Base-by-base conservation (phyloP, 2,329 filamentous ascomycete species). In the Pseudogymnoascus sp. region DNA sequence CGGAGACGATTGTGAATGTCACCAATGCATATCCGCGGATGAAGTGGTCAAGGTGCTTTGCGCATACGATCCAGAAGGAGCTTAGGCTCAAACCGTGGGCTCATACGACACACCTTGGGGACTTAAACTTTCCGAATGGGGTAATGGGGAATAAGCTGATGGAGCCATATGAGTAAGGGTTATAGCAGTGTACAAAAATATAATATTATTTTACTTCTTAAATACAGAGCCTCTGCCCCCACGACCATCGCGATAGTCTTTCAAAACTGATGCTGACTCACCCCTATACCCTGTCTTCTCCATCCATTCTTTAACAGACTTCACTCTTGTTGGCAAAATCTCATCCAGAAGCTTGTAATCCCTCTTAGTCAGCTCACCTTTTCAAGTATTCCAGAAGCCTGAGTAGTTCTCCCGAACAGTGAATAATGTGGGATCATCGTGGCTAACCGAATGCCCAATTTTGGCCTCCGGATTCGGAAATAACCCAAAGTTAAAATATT, bases 41-140 rank as follows among this genome's bases (percentile, higher is more conserved):
- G 61, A 78, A 80, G 4, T 91, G 89, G 88, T 84, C 81, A 59
- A 73, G 74, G 0, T 91, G 86, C 70, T 91, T 91, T 72, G 80
- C 84, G 1, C 73, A 69, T 1, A 86, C 82, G 0, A 83, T 91
- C 60, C 73, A 79, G 4, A 77, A 82, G 70, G 88, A 92, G 76
- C 82, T 81, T 64, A 67, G 67, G 0, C 64, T 84, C 42, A 91
- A 91, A 78, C 88, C 88, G 0, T 91, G 88, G 88, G 83, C 82
- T 10, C 87, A 90, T 74, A 85, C 83, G 1, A 89, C 86, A 2
- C 77, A 81, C 46, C 78, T 88, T 62, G 82, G 78, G 1, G 77
- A 80, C 66, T 78, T 81, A 53, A 80, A 78, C 0, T 88, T 89
- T 70, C 80, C 79, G 0, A 75, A 80, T 5, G 78, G 78, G 11